Evolutionary conservation across 176 grass and related monocot species (phyloP), one percentile per base, ranked within the genome.

Genomic region (Eleusine coracana): DNA sequence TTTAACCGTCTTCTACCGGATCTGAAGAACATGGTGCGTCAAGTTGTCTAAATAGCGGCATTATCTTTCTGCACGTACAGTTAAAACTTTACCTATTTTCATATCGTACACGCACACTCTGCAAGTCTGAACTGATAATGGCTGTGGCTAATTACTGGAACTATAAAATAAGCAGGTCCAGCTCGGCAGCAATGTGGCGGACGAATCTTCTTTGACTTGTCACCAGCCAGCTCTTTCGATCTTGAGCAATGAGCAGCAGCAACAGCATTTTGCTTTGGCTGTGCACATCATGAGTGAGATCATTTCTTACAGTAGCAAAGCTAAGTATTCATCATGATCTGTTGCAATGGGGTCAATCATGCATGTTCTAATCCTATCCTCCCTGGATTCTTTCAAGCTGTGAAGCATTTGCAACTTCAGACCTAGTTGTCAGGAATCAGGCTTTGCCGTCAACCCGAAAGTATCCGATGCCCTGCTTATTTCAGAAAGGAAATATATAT

Each of bases 401-500:
- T 49, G 88, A 48, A 66, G 48, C 88, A 86, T 82, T 86, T 73
- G 78, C 73, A 5, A 64, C 39, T 67, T 14, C 45, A 25, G 11
- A 52, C 61, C 40, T 49, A 50, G 45, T 42, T 89, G 73, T 73
- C 71, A 86, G 72, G 78, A 82, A 86, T 64, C 61, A 46, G 60
- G 72, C 12, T 73, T 34, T 78, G 61, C 83, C 31, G 37, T 7
- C 55, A n/a, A 41, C 55, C 78, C 66, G 51, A 4, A 29, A 52
- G 88, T 77, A 90, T 78, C 83, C 21, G 83, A 89, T 89, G 79
- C 83, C n/a, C 48, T 17, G 18, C 15, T 55, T 21, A 77, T 44
- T 80, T 16, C 44, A 63, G 54, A 28, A 75, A 75, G 41, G 8
- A 27, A 25, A 25, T 23, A 75, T 25, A 25, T 23, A 75, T 36